Base-by-base conservation (phyloP, 164 flowering plant genomes). In the Kalanchoe fedtschenkoi region DNA sequence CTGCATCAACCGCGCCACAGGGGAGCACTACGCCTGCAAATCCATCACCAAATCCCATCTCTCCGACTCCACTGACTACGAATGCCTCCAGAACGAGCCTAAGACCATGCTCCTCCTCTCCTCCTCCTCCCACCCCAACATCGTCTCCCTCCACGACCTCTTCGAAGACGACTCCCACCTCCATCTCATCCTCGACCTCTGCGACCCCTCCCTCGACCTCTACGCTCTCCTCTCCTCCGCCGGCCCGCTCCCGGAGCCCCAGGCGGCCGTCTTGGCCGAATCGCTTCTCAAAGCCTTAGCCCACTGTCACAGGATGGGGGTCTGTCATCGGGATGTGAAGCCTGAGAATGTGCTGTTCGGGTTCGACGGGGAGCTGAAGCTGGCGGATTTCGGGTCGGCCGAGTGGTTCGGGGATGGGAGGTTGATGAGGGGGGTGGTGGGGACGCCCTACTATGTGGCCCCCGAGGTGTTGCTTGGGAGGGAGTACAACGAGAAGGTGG, bases 371-470 rank as follows among this genome's bases (percentile, higher is more conserved):
- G 56, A 71, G 53, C 67, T 85, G 53, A 82, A 80, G 57, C 77
- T 89, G 4, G 83, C 83, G 3, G 96, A 89, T 55, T 89, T 89
- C 57, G 96, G 96, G 1, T 87, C 96, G 42, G 95, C 91, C 4
- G 89, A 83, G 67, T 65, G 56, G 60, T 73, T 78, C 38, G 33
- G 35, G 28, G 80, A 66, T 1, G 72, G 75, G 0, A 62, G 63
- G 63, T 7, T 58, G 66, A 69, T 83, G 80, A 63, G 68, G 14
- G 96, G 93, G 0, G 62, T 89, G 35, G 91, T 89, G 16, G 96
- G 96, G 24, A 89, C 96, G 42, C 96, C 96, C 59, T 87, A 87
- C 66, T 89, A 89, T 65, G 90, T 89, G 35, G 96, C 96, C 41
- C 96, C 95, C 61, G 97, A 89, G 79, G 87, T 89, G 5, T 6